Base-by-base conservation (phyloP, 306 rosid species). In the Styphnolobium japonicum region DNA sequence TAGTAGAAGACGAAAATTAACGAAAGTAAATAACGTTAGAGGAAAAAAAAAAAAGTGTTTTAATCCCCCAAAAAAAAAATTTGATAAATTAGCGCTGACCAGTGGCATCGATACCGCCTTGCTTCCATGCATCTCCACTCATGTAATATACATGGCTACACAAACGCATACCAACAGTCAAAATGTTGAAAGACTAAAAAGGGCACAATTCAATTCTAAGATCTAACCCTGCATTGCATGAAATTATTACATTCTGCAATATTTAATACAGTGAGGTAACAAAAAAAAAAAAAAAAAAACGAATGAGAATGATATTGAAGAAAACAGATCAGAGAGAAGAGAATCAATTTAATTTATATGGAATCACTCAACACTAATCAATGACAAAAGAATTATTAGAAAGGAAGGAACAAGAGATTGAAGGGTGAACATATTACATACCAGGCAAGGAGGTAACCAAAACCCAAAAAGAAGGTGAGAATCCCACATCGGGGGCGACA, bases 91-190 rank as follows among this genome's bases (percentile, higher is more conserved):
- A 18, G 51, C 71, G 29, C 92, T 91, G 75, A 96, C 99, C 99
- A 63, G 99, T 96, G 81, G 91, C 96, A 88, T 96, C 99, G 53
- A 96, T 96, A 56, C 99, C 99, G 62, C 99, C 99, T 84, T 91
- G 98, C 83, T 96, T 96, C 99, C 99, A 96, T 73, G 97, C 96
- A 61, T 96, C 99, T 52, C 99, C 99, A 75, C 99, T 96, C 99
- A 96, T 96, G 88, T 96, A 96, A 88, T 83, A 91, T 70, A 93
- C 88, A 86, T 96, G 98, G 92, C 98, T 94, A 83, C 75, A 87
- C 43, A 80, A 72, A 58, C 8, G 49, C 25, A 52, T 52, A 79
- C 12, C 14, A 37, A 40, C 58, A 36, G 78, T 89, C 79, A 91
- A 80, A 4, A 62, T 23, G 42, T 55, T 57, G 70, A 14, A 60